Evolutionary conservation across 208 protist species (phyloP), one percentile per base, ranked within the genome.

Genomic region (Leishmania aethiopica): DNA sequence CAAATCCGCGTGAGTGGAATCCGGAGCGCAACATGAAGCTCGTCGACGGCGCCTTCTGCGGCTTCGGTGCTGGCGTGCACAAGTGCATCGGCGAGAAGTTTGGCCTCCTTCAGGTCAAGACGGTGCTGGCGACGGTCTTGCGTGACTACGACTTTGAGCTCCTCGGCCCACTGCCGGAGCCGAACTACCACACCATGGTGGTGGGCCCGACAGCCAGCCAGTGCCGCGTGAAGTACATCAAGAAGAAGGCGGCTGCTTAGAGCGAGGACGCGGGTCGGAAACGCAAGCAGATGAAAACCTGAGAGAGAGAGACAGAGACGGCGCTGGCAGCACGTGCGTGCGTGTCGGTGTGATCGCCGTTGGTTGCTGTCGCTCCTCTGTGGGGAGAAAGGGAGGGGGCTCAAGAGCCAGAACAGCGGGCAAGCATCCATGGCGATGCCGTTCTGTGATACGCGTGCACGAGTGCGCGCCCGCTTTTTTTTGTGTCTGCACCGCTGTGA

Each of bases 1-100:
- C 92, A 35, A 90, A 98, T 75, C 89, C 94, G 62, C 88, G 91
- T 53, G 80, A 89, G 79, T 99, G 93, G 91, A 90, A 97, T 75
- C 97, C 97, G 55, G 89, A 96, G 67, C 93, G 97, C 66, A 92
- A 98, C 79, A 90, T 96, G 78, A 94, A 94, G 84, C 71, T 84
- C 28, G 87, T 94, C 80, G 89, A 93, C 7, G 94, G 94, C 51
- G 86, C 93, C 81, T 96, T 92, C 86, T 84, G 96, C 75, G 94
- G 89, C 62, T 99, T 99, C 62, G 97, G 97, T 84, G 92, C 90
- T 70, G 93, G 94, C 45, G 90, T 94, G 76, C 94, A 98, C 88
- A 97, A 96, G 83, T 98, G 97, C 89, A 95, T 98, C 80, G 97
- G 97, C 25, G 95, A 98, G 86, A 96, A 96, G 89, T 99, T 99